Conservation (phyloP, 306 rosid genomes). For the Vigna reflexopilosa region DNA sequence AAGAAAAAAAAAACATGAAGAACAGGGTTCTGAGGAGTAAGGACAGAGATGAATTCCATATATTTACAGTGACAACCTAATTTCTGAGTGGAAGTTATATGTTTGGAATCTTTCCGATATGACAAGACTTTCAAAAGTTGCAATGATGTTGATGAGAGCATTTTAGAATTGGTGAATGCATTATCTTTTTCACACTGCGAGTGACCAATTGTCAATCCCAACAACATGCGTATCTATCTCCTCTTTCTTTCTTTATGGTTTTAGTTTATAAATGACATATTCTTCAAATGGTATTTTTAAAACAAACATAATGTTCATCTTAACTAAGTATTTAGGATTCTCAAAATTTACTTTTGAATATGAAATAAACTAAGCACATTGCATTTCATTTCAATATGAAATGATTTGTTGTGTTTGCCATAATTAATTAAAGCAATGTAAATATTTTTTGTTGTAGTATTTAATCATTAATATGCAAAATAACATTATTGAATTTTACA, state of each 20-base stretch:
- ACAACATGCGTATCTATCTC: background rate
- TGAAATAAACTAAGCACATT: too few relatives aligned
- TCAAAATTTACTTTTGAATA: too few relatives aligned
- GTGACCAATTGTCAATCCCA: slow-evolving; percentile 36
- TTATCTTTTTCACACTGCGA: slow-evolving; percentile 23
- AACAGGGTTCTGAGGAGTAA: background rate
- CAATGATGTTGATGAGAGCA: slow-evolving; percentile 45
- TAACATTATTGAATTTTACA: too few relatives aligned
- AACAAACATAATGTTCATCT: too few relatives aligned
- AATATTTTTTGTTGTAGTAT: too few relatives aligned
- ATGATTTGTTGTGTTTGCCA: too few relatives aligned
- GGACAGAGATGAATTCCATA: slow-evolving; percentile 7
- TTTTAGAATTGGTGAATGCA: slow-evolving; percentile 20
- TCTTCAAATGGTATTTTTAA: too few relatives aligned
- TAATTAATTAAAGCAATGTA: too few relatives aligned
- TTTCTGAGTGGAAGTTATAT: slow-evolving; percentile 43
- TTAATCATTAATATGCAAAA: too few relatives aligned
- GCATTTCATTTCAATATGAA: too few relatives aligned
- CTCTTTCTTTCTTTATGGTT: background rate
- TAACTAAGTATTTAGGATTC: too few relatives aligned
- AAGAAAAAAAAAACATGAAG: slow-evolving; percentile 15
- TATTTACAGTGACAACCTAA: slow-evolving; percentile 24
- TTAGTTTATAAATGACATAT: too few relatives aligned
- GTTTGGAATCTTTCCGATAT: slow-evolving; percentile 42
- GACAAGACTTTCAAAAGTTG: slow-evolving; percentile 52